A percentile compares a stretch with the other conserved stretches of the same genome.
Evolutionary conservation across 2,329 filamentous ascomycete genomes (phyloP).

Genomic region (Fusarium multiceps): DNA sequence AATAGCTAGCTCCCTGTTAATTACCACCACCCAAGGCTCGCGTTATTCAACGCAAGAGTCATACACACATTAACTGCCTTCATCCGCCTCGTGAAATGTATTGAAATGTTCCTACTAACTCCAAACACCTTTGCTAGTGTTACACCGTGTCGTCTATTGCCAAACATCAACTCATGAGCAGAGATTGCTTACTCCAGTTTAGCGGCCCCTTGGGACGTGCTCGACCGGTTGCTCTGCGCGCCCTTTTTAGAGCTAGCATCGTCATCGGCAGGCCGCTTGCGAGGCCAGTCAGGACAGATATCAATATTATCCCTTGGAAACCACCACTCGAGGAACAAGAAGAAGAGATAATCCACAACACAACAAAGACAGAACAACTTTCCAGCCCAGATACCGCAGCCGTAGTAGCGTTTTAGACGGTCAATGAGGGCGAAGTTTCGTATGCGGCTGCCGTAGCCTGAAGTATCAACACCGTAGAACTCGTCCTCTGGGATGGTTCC

Average conservation of each 20-base stretch:
- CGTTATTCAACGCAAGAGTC: constrained; percentile 9
- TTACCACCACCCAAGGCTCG: constrained; percentile 28
- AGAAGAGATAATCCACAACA: constrained; percentile 92
- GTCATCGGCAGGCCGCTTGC: constrained; percentile 66
- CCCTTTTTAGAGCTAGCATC: constrained; percentile 45
- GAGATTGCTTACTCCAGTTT: constrained; percentile 41
- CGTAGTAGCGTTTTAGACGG: constrained; percentile 94
- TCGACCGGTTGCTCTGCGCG: constrained; percentile 48
- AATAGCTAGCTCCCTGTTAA: constrained; percentile 42
- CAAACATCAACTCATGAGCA: background rate
- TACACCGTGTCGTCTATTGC: background rate
- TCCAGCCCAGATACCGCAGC: constrained; percentile 97
- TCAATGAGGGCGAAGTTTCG: constrained; percentile 95
- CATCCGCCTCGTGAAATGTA: background rate
- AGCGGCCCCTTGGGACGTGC: constrained; percentile 47
- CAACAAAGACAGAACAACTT: constrained; percentile 97
- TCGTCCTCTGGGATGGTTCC: constrained; percentile 87
- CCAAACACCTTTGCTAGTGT: constrained; percentile 13
- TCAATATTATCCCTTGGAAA: constrained; percentile 89
- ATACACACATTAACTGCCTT: constrained; percentile 6
- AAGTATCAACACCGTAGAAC: constrained; percentile 85
- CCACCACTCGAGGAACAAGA: constrained; percentile 86
- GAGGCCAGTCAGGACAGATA: constrained; percentile 90
- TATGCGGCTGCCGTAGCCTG: constrained; percentile 75
- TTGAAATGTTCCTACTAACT: constrained; percentile 6